Evolutionary conservation across 2,329 filamentous ascomycete species (phyloP).

Genomic region (Stagonosporopsis cucurbitacearum): DNA sequence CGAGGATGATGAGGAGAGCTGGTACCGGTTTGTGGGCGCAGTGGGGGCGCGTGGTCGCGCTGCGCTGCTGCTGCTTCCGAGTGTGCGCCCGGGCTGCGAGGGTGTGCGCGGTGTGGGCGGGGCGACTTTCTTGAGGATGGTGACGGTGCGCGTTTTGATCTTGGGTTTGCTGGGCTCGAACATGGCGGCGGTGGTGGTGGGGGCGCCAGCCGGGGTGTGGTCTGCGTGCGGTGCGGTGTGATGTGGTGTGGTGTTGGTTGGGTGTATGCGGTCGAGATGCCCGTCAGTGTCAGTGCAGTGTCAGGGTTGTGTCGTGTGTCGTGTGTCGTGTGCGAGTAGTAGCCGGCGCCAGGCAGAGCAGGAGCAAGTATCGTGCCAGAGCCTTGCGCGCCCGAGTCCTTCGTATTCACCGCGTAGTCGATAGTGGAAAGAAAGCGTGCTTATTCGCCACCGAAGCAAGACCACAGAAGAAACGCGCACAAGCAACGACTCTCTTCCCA

Average conservation of each 20-base stretch:
- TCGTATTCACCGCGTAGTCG: too few relatives aligned
- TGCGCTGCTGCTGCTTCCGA: slow-evolving; percentile 9
- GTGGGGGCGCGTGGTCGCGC: slow-evolving; percentile 22
- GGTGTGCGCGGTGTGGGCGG: slow-evolving; percentile 20
- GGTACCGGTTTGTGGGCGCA: slow-evolving; percentile 38
- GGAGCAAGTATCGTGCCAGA: too few relatives aligned
- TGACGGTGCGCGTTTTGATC: slow-evolving; percentile 43
- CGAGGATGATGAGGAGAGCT: slow-evolving; percentile 27
- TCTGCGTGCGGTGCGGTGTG: background rate
- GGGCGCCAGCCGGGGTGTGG: slow-evolving; percentile 1
- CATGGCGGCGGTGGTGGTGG: slow-evolving; percentile 25
- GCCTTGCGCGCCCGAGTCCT: too few relatives aligned
- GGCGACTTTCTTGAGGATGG: slow-evolving; percentile 35
- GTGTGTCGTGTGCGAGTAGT: too few relatives aligned
- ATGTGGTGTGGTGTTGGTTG: background rate
- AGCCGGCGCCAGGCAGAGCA: too few relatives aligned
- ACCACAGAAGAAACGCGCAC: too few relatives aligned
- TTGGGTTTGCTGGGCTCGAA: slow-evolving; percentile 42
- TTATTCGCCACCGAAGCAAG: too few relatives aligned
- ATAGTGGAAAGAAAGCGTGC: too few relatives aligned
- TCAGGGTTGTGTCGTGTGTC: too few relatives aligned
- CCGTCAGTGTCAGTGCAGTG: too few relatives aligned
- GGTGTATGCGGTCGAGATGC: background rate
- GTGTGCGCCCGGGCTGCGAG: slow-evolving; percentile 13
- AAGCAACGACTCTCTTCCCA: too few relatives aligned